Base-by-base conservation (phyloP, 2,329 filamentous ascomycete species). In the Arthroderma uncinatum region DNA sequence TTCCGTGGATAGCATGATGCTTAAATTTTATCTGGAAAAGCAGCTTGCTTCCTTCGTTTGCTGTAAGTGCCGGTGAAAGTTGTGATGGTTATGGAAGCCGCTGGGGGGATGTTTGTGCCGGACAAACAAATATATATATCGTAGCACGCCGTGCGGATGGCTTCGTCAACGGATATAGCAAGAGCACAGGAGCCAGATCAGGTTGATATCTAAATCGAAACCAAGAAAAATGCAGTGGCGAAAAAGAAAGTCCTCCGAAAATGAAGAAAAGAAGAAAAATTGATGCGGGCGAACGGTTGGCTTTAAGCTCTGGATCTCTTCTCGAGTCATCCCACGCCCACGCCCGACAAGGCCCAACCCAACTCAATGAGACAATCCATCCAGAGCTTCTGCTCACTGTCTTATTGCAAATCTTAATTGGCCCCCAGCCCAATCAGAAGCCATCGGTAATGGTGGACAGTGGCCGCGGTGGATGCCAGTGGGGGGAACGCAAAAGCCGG, bases 1-100 rank as follows among this genome's bases (percentile, higher is more conserved):
- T 58, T 73, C 71, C 58, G 71, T 66, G 50, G 71, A 74, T 57
- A 75, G 65, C 73, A 75, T 74, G 62, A 56, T 69, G 63, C 25
- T 50, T 50, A 50, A 33, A 50, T 50, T 50, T 33, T n/a, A 50
- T 10, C 25, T 25, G 25, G 12, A 12, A 34, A 16, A 50, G 4
- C 47, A 33, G 47, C 47, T 50, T 50, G 47, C n/a, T 50, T 30
- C 28, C 12, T 19, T 30, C 6, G 47, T 50, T 50, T 50, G 47
- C 47, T 50, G 25, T 14, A 9, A 5, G 19, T 47, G 23, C 8
- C 40, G 23, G 40, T 50, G 25, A 50, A n/a, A 33, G 28, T 19
- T 33, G 25, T 34, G 23, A 50, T 50, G 12, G 28, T 7, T 25
- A 23, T 50, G 25, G n/a, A 30, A 30, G 28, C 47, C 21, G 47